These are phyloP conservation scores for Trypanosoma platydactyli DNA, from an alignment of 208 protist genomes.

Conservation along the genomic window DNA sequence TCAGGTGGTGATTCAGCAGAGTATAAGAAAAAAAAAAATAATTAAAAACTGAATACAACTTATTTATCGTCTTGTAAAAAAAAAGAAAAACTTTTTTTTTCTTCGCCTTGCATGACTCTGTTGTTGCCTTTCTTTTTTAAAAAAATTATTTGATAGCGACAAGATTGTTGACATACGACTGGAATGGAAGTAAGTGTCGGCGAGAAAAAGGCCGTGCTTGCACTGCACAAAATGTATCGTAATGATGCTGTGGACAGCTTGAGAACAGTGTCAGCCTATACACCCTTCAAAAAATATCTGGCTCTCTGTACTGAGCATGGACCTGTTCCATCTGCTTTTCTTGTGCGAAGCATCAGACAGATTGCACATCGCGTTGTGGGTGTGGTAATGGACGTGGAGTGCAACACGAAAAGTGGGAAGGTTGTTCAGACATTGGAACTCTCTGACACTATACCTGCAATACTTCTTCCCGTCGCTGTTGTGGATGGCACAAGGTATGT, in stretches of 20 bases:
- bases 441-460: slow-evolving; percentile 31
- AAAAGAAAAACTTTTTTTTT: slow-evolving; percentile 1
- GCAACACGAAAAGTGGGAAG: slow-evolving; percentile 31
- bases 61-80: slow-evolving; percentile 3
- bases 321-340: slow-evolving; percentile 45
- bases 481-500: slow-evolving; percentile 36
- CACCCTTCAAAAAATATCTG: slow-evolving; percentile 51
- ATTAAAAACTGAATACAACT: background rate
- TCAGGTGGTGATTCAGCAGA: too few relatives aligned
- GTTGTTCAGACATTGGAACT: slow-evolving; percentile 46
- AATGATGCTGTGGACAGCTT: slow-evolving; percentile 41
- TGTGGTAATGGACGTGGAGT: slow-evolving; percentile 60
- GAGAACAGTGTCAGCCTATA: slow-evolving; percentile 43
- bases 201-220: slow-evolving; percentile 40
- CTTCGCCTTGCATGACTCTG: slow-evolving; percentile 4
- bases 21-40: background rate
- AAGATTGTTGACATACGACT: background rate
- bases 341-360: slow-evolving; percentile 48
- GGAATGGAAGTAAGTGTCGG: slow-evolving; percentile 63
- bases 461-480: slow-evolving; percentile 50
- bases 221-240: slow-evolving; percentile 70
- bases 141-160: background rate
- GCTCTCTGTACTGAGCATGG: slow-evolving; percentile 30
- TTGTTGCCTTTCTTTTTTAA: background rate
- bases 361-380: slow-evolving; percentile 65